phyloP scores from a whole-genome alignment of 2,329 filamentous ascomycete genomes.

The Calcarisporium arbuscula region DNA sequence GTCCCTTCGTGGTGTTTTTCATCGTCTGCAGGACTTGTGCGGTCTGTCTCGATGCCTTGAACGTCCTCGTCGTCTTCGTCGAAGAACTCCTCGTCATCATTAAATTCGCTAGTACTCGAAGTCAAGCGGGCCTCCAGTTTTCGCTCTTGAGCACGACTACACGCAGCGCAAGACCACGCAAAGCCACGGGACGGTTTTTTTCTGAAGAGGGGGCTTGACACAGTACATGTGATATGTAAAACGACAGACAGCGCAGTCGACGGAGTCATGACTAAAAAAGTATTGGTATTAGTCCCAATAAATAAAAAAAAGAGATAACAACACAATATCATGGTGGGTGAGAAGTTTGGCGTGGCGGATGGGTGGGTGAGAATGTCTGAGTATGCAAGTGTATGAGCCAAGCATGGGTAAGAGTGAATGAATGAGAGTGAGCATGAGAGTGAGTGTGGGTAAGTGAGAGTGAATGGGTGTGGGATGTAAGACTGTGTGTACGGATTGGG shows the following conservation, averaged over 20 bases:
- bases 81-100: conserved; percentile 55
- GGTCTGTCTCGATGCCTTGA: conserved; percentile 48
- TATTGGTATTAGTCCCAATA: no score
- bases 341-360: no score
- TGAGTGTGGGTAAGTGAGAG: no score
- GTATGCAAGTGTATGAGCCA: no score
- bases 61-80: conserved; percentile 68
- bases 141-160: conserved; percentile 90
- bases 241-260: conserved; percentile 91
- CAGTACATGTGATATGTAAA: conserved; percentile 99
- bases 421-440: no score
- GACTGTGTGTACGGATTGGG: no score
- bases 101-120: conserved; percentile 64
- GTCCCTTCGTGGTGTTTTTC: conserved; percentile 58
- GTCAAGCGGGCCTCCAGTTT: conserved; percentile 87
- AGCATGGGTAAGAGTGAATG: no score
- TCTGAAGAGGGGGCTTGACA: conserved; percentile 82
- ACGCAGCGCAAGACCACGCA: conserved; percentile 95
- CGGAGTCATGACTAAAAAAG: conserved; percentile 81
- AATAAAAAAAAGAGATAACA: no score
- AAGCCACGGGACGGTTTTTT: conserved; percentile 97
- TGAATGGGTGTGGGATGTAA: no score
- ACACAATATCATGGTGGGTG: no score
- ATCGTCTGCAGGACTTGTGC: conserved; percentile 58
- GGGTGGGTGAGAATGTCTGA: no score